A percentile compares a stretch with the other conserved stretches of the same genome.
phyloP scores from a whole-genome alignment of 2,329 filamentous ascomycete genomes.

The Byssochlamys sp. region DNA sequence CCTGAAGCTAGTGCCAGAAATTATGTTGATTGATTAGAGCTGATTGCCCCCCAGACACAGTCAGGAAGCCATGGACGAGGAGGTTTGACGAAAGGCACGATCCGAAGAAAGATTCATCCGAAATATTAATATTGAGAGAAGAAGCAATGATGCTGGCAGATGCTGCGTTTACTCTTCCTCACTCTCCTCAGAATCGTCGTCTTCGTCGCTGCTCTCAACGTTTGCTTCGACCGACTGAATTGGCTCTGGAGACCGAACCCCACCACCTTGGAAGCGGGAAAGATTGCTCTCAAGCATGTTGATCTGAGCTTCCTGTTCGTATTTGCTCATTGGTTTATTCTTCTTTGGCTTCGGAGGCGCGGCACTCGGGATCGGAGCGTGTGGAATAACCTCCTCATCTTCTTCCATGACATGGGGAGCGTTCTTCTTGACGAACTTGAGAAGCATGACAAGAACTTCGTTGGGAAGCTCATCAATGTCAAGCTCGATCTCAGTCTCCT shows the following conservation, averaged over 20 bases:
- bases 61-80: background rate
- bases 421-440: conserved; percentile 41
- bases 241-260: conserved; percentile 33
- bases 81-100: background rate
- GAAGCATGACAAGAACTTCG: conserved; percentile 35
- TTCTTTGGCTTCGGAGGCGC: conserved; percentile 39
- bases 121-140: background rate
- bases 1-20: background rate
- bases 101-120: background rate
- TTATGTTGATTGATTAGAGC: background rate
- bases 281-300: conserved; percentile 39
- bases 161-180: conserved; percentile 36
- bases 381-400: conserved; percentile 29
- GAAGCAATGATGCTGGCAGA: background rate
- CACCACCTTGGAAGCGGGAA: conserved; percentile 36
- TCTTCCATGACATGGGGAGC: conserved; percentile 34
- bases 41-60: background rate
- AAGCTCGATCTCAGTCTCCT: conserved; percentile 40
- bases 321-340: conserved; percentile 45
- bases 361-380: conserved; percentile 22
- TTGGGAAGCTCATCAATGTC: conserved; percentile 42
- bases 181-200: conserved; percentile 41
- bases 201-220: conserved; percentile 38
- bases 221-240: conserved; percentile 34
- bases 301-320: conserved; percentile 42